These are phyloP conservation scores for Penicillium roqueforti DNA, from an alignment of 495 filamentous ascomycete genomes.

Conservation along the genomic window DNA sequence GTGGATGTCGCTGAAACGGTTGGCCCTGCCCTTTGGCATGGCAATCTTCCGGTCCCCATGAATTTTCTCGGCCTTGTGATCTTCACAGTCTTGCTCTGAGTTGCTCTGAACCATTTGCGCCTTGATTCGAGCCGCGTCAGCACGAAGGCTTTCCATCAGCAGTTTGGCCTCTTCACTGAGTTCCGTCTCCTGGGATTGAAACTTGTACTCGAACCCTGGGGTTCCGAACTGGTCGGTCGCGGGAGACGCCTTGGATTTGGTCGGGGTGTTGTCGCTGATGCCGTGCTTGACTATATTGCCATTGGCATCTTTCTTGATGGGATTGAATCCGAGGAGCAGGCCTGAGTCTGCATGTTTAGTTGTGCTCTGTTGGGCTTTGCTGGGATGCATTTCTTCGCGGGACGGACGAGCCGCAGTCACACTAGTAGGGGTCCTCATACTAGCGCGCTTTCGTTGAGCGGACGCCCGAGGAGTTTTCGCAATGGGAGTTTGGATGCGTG, in stretches of 20 bases:
- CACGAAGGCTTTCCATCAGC: slow-evolving; percentile 73
- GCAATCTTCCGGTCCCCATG: slow-evolving; percentile 65
- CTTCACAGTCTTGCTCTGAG: slow-evolving; percentile 38
- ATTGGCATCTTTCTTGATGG: slow-evolving; percentile 48
- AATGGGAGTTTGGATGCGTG: slow-evolving; percentile 19
- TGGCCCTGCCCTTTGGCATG: slow-evolving; percentile 67
- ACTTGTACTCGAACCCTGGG: slow-evolving; percentile 72
- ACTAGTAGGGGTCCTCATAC: slow-evolving; percentile 50
- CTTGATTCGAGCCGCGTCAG: slow-evolving; percentile 64
- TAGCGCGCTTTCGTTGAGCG: slow-evolving; percentile 15
- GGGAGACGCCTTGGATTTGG: slow-evolving; percentile 40
- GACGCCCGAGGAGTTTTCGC: slow-evolving; percentile 17
- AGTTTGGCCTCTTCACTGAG: slow-evolving; percentile 69
- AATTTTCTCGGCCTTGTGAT: slow-evolving; percentile 30
- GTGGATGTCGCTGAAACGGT: slow-evolving; percentile 76
- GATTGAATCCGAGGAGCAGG: slow-evolving; percentile 62
- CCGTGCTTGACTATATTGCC: slow-evolving; percentile 36
- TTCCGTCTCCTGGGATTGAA: slow-evolving; percentile 53
- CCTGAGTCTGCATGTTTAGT: slow-evolving; percentile 63
- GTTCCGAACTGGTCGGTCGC: slow-evolving; percentile 44
- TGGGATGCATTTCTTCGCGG: slow-evolving; percentile 73
- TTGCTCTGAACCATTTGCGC: slow-evolving; percentile 55
- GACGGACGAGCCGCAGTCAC: slow-evolving; percentile 41
- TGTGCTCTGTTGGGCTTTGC: slow-evolving; percentile 66
- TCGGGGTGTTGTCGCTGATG: slow-evolving; percentile 36